Evolutionary conservation across 75 land plant species (phyloP).

Genomic region (Cupressus sempervirens): DNA sequence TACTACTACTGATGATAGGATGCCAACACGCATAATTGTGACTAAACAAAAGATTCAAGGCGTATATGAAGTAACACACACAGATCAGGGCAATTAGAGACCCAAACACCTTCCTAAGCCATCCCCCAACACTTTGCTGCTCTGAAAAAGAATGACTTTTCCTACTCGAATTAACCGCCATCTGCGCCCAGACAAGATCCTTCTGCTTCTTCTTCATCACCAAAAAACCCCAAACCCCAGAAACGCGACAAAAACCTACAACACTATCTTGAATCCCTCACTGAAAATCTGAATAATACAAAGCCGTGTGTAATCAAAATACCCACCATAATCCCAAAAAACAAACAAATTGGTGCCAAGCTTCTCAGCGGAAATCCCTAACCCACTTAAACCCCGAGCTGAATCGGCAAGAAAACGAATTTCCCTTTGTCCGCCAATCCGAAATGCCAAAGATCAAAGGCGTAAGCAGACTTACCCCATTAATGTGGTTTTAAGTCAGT

Average conservation of each 20-base stretch:
- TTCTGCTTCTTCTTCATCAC: slow-evolving; percentile 11
- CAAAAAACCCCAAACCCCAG: not conserved
- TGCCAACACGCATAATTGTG: slow-evolving; percentile 15
- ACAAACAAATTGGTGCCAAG: not conserved
- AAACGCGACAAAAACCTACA: not conserved
- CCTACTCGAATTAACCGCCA: not conserved
- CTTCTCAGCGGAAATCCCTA: not conserved
- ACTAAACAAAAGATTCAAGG: slow-evolving; percentile 35
- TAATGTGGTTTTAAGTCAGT: not conserved
- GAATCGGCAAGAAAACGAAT: not conserved
- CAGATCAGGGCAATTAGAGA: slow-evolving; percentile 36
- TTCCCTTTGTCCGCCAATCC: not conserved
- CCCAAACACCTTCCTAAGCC: not conserved
- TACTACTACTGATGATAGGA: slow-evolving; percentile 7
- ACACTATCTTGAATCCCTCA: not conserved
- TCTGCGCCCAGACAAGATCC: slow-evolving; percentile 28
- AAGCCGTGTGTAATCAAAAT: not conserved
- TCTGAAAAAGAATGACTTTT: not conserved
- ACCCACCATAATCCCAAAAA: not conserved
- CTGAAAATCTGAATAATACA: not conserved
- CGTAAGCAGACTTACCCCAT: not conserved
- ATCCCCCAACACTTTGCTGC: not conserved
- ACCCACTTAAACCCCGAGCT: not conserved
- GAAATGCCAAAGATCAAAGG: not conserved
- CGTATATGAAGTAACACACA: slow-evolving; percentile 38